phyloP scores from a whole-genome alignment of 148 eudicot species.

The Nepenthes mirabilis region DNA sequence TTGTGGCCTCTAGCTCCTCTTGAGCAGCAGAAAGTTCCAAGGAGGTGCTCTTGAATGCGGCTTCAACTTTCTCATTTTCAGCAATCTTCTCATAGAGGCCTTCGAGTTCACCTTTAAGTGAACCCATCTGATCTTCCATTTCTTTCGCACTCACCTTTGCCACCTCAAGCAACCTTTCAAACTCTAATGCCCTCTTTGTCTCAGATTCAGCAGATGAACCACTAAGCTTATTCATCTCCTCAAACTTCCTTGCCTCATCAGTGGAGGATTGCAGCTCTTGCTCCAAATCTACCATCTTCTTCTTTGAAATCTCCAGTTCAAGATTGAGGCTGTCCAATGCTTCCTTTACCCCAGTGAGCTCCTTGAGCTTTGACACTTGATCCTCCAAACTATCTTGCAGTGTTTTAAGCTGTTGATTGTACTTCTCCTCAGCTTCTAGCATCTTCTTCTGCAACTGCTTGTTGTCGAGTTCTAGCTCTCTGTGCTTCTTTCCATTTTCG shows the following conservation, averaged over 20 bases:
- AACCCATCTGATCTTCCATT: constrained; percentile 42
- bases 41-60: constrained; percentile 25
- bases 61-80: constrained; percentile 48
- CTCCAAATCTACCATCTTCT: constrained; percentile 58
- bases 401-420: constrained; percentile 35
- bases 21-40: constrained; percentile 32
- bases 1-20: constrained; percentile 27
- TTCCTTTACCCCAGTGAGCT: constrained; percentile 54
- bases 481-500: constrained; percentile 37
- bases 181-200: constrained; percentile 35
- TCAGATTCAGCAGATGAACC: constrained; percentile 48
- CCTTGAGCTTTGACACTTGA: constrained; percentile 54
- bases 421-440: constrained; percentile 40
- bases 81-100: constrained; percentile 38
- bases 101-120: constrained; percentile 37
- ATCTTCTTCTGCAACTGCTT: constrained; percentile 50
- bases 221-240: constrained; percentile 50
- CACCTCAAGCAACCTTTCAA: constrained; percentile 38
- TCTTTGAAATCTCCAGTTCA: constrained; percentile 67
- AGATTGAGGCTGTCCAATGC: constrained; percentile 49
- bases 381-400: constrained; percentile 62
- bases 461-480: constrained; percentile 44
- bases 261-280: constrained; percentile 37
- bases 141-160: constrained; percentile 38
- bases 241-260: constrained; percentile 38